Conservation (phyloP, 768 basidiomycete genomes). For the Pisolithus sp. region DNA sequence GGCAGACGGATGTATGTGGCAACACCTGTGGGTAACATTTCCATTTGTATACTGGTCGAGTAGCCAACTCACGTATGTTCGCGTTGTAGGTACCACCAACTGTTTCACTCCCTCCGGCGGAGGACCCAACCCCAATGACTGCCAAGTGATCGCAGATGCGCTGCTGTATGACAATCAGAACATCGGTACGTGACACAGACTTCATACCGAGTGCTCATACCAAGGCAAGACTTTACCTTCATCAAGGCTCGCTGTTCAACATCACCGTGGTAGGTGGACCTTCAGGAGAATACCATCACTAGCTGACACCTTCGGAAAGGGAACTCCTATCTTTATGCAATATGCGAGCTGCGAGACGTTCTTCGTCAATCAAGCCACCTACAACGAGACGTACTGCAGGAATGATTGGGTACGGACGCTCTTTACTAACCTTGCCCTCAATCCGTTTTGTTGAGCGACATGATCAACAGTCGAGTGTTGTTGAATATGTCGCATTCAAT, state of each 20-base stretch:
- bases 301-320: neutral
- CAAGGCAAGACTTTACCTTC: neutral
- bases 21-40: conserved; percentile 28
- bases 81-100: conserved; percentile 29
- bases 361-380: conserved; percentile 42
- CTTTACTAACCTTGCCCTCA: neutral
- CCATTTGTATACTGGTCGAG: neutral
- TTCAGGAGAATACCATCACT: neutral
- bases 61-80: neutral
- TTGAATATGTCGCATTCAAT: conserved; percentile 39
- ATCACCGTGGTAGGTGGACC: conserved; percentile 1
- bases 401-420: conserved; percentile 36
- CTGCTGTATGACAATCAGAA: conserved; percentile 42
- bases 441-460: neutral
- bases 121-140: conserved; percentile 44
- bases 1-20: conserved; percentile 35
- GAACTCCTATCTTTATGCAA: conserved; percentile 23
- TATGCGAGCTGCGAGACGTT: conserved; percentile 40
- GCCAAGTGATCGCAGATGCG: conserved; percentile 44
- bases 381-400: conserved; percentile 38
- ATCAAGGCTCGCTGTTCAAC: conserved; percentile 7
- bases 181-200: conserved; percentile 24
- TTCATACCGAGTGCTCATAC: neutral
- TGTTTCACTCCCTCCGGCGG: conserved; percentile 42
- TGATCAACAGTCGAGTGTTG: conserved; percentile 28